phyloP scores from a whole-genome alignment of 1,139 yeast genomes.

The Geotrichum citri-aurantii region DNA sequence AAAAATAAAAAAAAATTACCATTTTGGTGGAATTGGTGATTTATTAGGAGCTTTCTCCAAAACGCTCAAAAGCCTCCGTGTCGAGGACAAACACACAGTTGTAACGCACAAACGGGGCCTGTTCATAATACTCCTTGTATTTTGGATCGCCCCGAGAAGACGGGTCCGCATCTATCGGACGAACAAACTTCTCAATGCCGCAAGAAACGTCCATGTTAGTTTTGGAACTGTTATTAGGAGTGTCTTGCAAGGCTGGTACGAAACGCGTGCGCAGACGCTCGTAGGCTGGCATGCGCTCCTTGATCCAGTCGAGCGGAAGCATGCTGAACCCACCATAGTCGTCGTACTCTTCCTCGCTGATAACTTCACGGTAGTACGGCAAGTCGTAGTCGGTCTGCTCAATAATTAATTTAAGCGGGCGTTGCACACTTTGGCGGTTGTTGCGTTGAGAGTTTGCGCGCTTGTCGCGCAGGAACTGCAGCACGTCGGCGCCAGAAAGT shows the following conservation, averaged over 20 bases:
- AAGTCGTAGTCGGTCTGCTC: conserved; percentile 7
- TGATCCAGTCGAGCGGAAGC: conserved; percentile 5
- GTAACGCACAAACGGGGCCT: neutral
- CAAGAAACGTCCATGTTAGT: neutral
- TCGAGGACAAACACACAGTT: conserved; percentile 6
- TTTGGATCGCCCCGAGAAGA: neutral
- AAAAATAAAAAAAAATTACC: neutral
- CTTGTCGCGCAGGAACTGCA: neutral
- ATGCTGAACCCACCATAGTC: conserved; percentile 9
- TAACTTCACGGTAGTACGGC: conserved; percentile 1
- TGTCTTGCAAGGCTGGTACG: neutral
- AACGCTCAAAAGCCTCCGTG: neutral
- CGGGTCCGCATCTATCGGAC: neutral
- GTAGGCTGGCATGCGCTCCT: neutral
- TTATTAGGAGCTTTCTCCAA: neutral
- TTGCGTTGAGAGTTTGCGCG: neutral
- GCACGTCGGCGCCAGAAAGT: conserved; percentile 1
- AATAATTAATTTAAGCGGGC: neutral
- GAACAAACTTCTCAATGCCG: neutral
- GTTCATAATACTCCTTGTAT: neutral
- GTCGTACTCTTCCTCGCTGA: conserved; percentile 9
- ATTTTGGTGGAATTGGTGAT: neutral
- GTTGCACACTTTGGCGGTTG: neutral
- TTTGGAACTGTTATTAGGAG: neutral
- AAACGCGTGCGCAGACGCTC: conserved; percentile 1